Evolutionary conservation across 2,329 filamentous ascomycete species (phyloP), one percentile per base, ranked within the genome.

Genomic region (Paecilomyces fulvus): DNA sequence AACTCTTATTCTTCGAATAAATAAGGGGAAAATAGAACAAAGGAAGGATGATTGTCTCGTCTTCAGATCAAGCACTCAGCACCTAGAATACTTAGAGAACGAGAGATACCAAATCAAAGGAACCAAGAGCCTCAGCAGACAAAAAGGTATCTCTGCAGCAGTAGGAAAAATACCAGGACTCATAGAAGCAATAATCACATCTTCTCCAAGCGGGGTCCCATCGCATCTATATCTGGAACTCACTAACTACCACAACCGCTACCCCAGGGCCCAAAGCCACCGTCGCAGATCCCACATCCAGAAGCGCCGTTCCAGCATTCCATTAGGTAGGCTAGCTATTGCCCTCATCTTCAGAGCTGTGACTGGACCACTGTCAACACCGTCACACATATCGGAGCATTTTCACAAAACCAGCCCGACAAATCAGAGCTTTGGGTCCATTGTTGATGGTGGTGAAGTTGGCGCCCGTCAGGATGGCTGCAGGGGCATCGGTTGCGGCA

Each of bases 401-500:
- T 3, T 43, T 43, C 14, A 43, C 37, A 17, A 17, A 17, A 43
- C n/a, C 14, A 17, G 12, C 6, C 37, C 10, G 37, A 17, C 37
- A 17, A 43, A 43, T 43, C 37, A 43, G 37, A 43, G 2, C 5
- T 17, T 10, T 17, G 37, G 37, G n/a, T 9, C n/a, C 9, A 8
- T 3, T 43, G 37, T 43, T 43, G 14, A 43, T 17, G n/a, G 37
- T 43, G 37, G 37, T 43, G 37, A 17, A 43, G 2, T 67, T 63
- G 0, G 55, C 58, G 1, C 51, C 48, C 8, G 58, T 65, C 20
- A 60, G 64, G 51, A 52, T 55, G 17, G 56, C 63, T 17, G 37
- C 14, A 31, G 37, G n/a, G 37, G 37, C 14, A 28, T 28, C 25
- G 1, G 25, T 28, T 28, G 25, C 25, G 25, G 37, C 37, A 17